These are phyloP conservation scores for Starmera stellimalicola DNA, from an alignment of 1,139 yeast genomes.

Conservation along the genomic window DNA sequence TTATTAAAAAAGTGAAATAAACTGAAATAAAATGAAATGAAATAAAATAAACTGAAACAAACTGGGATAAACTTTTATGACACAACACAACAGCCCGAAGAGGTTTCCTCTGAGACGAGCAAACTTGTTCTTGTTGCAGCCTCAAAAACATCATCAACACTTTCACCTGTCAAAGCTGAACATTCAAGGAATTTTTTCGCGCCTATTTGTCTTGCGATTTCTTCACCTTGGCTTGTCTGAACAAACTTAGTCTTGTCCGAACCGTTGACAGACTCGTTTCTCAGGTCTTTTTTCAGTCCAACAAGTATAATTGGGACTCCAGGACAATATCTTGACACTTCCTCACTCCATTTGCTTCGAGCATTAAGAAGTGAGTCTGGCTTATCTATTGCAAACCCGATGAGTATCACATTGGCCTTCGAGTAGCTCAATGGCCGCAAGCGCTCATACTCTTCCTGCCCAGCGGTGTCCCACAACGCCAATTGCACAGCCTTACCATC, in stretches of 20 bases:
- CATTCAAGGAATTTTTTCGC: conserved; percentile 66
- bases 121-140: conserved; percentile 65
- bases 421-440: conserved; percentile 66
- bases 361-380: conserved; percentile 67
- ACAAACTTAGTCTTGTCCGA: conserved; percentile 33
- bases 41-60: background rate
- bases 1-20: background rate
- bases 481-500: conserved; percentile 87
- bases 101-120: conserved; percentile 31
- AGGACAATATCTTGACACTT: conserved; percentile 60
- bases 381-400: conserved; percentile 63
- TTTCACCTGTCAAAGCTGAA: conserved; percentile 72
- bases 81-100: conserved; percentile 35
- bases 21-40: background rate
- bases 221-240: conserved; percentile 44
- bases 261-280: conserved; percentile 28
- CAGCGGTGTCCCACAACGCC: conserved; percentile 96
- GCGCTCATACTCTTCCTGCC: conserved; percentile 84
- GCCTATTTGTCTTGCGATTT: conserved; percentile 55
- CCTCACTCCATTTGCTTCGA: conserved; percentile 62
- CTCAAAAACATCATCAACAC: conserved; percentile 75
- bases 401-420: conserved; percentile 63
- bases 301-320: conserved; percentile 55
- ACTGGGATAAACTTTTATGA: conserved; percentile 15
- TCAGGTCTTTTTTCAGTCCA: conserved; percentile 62